Evolutionary conservation across 176 grass and related monocot species (phyloP).

Genomic region (Zea mays): Zm-B73-REFERENCE-NAM-5.0 NC_050101.1:157596501-157597000

Average conservation of each 20-base stretch:
- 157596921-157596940: slow-evolving; percentile 59
- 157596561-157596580: slow-evolving; percentile 52
- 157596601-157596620: slow-evolving; percentile 38
- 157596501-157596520: neutral
- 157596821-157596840: slow-evolving; percentile 54
- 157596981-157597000: slow-evolving; percentile 66
- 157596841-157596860: slow-evolving; percentile 65
- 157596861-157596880: slow-evolving; percentile 75
- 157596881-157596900: slow-evolving; percentile 65
- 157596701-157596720: slow-evolving; percentile 25
- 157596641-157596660: slow-evolving; percentile 30
- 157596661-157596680: slow-evolving; percentile 66
- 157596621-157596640: slow-evolving; percentile 54
- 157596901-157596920: slow-evolving; percentile 36
- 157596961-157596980: slow-evolving; percentile 69
- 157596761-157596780: slow-evolving; percentile 54
- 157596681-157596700: slow-evolving; percentile 58
- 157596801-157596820: slow-evolving; percentile 41
- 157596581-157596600: slow-evolving; percentile 56
- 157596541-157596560: slow-evolving; percentile 27
- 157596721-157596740: slow-evolving; percentile 53
- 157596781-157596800: slow-evolving; percentile 55
- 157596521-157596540: slow-evolving; percentile 24
- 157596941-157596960: slow-evolving; percentile 33
- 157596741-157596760: slow-evolving; percentile 49